phyloP scores from a whole-genome alignment of 805 yeast genomes.

The Saturnispora serradocipensis region DNA sequence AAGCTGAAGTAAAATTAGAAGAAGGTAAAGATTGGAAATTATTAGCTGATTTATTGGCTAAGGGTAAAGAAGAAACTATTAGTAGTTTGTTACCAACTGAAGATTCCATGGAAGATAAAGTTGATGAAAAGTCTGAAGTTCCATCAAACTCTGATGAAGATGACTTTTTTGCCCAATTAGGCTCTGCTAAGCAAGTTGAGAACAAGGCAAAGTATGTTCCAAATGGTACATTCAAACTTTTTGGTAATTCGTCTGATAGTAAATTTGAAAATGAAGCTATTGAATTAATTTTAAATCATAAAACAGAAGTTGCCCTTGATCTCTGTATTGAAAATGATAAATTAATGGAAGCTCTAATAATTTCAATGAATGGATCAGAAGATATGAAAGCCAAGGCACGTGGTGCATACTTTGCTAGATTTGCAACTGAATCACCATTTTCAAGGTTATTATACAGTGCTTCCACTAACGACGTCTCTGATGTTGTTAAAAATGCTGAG shows the following conservation, averaged over 20 bases:
- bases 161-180: conserved; percentile 31
- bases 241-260: conserved; percentile 11
- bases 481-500: conserved; percentile 70
- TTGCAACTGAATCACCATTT: conserved; percentile 42
- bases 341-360: conserved; percentile 69
- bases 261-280: conserved; percentile 40
- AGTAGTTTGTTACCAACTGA: conserved; percentile 23
- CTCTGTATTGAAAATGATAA: conserved; percentile 53
- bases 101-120: conserved; percentile 2
- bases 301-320: conserved; percentile 58
- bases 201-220: conserved; percentile 33
- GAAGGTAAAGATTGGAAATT: conserved; percentile 50
- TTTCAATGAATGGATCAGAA: conserved; percentile 62
- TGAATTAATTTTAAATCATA: conserved; percentile 48
- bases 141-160: conserved; percentile 23
- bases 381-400: conserved; percentile 59
- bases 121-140: conserved; percentile 15
- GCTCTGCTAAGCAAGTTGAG: conserved; percentile 14
- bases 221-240: conserved; percentile 41
- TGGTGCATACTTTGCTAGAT: conserved; percentile 57
- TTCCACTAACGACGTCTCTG: conserved; percentile 44
- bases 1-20: conserved; percentile 29
- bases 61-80: conserved; percentile 44
- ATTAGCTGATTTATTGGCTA: conserved; percentile 40
- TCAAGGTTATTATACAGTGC: conserved; percentile 69